Base-by-base conservation (phyloP, 176 grass and related monocot species). In the Cenchrus purpureus region DNA sequence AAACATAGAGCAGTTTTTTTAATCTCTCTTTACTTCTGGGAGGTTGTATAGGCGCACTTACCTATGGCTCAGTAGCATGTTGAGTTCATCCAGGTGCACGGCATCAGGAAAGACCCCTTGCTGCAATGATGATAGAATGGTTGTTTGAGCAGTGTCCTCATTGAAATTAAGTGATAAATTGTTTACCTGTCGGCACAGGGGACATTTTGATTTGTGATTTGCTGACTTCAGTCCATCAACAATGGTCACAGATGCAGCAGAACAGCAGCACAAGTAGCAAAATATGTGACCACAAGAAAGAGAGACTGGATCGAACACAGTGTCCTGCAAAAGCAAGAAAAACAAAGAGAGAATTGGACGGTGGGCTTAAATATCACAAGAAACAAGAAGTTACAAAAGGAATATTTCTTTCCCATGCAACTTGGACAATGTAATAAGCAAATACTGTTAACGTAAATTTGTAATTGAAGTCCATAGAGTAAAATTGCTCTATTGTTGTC, bases 221-320 rank as follows among this genome's bases (percentile, higher is more conserved):
- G 89, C 89, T 19, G 76, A 83, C 64, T 91, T 93, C 51, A 98
- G 73, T 65, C 93, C 93, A 17, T 95, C 87, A 50, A 95, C 91
- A 48, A 95, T 87, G 3, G 91, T 93, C 60, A 95, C 91, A 1
- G 91, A 93, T 71, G 91, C 91, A 69, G 93, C 95, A 67, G 91
- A 95, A 65, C 95, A 98, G 9, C 87, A 87, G 11, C 93, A 95
- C 87, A 93, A 85, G 73, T 90, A 98, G 82, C 91, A 98, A 70
- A 92, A 95, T 89, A 95, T 93, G 80, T 98, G 95, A 2, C 93
- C 91, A 50, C 95, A 98, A 5, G 93, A 86, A 56, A 98, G 93
- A 58, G 89, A 81, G 20, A 93, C 87, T 0, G 95, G 91, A 80
- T 95, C 95, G 62, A 95, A 98, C 66, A 95, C 88, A 0, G 91